phyloP scores from a whole-genome alignment of 2,329 filamentous ascomycete species.

The Huntiella moniliformis region DNA sequence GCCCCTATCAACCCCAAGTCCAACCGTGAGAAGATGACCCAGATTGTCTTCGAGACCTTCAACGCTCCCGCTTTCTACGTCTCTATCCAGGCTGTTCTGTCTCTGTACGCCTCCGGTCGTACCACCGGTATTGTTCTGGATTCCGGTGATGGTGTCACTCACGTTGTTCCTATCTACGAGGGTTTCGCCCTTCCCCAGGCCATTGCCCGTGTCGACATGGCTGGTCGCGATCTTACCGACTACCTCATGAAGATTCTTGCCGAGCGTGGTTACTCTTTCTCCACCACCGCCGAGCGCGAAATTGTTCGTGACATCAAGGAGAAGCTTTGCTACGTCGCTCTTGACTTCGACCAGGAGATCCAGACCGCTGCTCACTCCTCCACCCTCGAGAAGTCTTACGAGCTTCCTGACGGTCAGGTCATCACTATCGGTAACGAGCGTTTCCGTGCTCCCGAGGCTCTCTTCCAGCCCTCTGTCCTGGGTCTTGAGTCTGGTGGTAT shows the following conservation, averaged over 20 bases:
- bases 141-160: slow-evolving; percentile 99
- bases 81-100: slow-evolving; percentile 98
- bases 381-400: slow-evolving; percentile 98
- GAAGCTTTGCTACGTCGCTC: slow-evolving; percentile 99
- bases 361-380: slow-evolving; percentile 99
- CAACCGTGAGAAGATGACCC: slow-evolving; percentile 99
- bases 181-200: slow-evolving; percentile 99
- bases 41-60: slow-evolving; percentile 99
- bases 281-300: slow-evolving; percentile 99
- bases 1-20: slow-evolving; percentile 99
- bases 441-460: slow-evolving; percentile 97
- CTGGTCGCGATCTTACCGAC: slow-evolving; percentile 98
- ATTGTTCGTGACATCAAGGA: slow-evolving; percentile 99
- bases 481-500: slow-evolving; percentile 98
- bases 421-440: slow-evolving; percentile 99
- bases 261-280: slow-evolving; percentile 99
- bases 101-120: slow-evolving; percentile 98
- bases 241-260: slow-evolving; percentile 99
- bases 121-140: slow-evolving; percentile 99
- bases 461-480: slow-evolving; percentile 96
- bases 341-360: slow-evolving; percentile 99
- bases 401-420: slow-evolving; percentile 98
- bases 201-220: slow-evolving; percentile 99
- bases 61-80: slow-evolving; percentile 99
- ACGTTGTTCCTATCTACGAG: slow-evolving; percentile 99